phyloP scores from a whole-genome alignment of 1,284 basidiomycete genomes.

The Marasmius tenuissimus region DNA sequence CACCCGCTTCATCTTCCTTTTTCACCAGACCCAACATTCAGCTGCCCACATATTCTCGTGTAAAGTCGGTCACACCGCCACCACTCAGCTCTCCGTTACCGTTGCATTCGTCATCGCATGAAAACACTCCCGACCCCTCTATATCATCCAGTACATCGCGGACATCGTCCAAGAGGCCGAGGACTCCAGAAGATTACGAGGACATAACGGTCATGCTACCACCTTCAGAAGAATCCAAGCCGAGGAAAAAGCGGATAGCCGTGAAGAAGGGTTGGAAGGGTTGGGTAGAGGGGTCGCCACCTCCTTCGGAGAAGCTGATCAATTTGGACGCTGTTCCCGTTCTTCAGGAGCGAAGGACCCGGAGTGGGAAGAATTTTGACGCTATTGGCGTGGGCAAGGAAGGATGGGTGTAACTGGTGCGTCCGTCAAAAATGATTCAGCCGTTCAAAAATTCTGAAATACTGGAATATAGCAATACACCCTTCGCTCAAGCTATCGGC shows the following conservation, averaged over 20 bases:
- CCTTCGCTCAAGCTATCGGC: neutral
- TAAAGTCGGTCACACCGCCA: conserved; percentile 72
- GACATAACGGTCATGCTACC: conserved; percentile 21
- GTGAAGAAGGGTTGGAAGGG: conserved; percentile 83
- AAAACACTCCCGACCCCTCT: conserved; percentile 71
- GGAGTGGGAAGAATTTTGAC: conserved; percentile 81
- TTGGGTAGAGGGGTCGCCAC: conserved; percentile 81
- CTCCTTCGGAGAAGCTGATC: conserved; percentile 76
- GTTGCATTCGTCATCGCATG: conserved; percentile 54
- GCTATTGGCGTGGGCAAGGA: conserved; percentile 61
- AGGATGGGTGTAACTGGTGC: conserved; percentile 45
- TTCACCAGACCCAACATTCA: conserved; percentile 64
- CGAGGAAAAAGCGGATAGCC: conserved; percentile 67
- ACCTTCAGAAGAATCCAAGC: conserved; percentile 23
- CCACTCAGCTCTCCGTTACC: conserved; percentile 57
- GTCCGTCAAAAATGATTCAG: conserved; percentile 16
- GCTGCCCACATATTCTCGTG: conserved; percentile 64
- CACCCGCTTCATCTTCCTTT: conserved; percentile 50
- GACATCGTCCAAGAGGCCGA: conserved; percentile 75
- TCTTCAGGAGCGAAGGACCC: conserved; percentile 63
- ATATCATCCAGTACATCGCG: conserved; percentile 69
- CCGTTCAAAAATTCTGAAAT: conserved; percentile 31
- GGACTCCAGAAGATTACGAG: conserved; percentile 55
- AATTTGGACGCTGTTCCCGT: conserved; percentile 68
- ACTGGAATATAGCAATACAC: conserved; percentile 20